Conservation (phyloP, 2,329 filamentous ascomycete species). For the Aureobasidium mangrovei region DNA sequence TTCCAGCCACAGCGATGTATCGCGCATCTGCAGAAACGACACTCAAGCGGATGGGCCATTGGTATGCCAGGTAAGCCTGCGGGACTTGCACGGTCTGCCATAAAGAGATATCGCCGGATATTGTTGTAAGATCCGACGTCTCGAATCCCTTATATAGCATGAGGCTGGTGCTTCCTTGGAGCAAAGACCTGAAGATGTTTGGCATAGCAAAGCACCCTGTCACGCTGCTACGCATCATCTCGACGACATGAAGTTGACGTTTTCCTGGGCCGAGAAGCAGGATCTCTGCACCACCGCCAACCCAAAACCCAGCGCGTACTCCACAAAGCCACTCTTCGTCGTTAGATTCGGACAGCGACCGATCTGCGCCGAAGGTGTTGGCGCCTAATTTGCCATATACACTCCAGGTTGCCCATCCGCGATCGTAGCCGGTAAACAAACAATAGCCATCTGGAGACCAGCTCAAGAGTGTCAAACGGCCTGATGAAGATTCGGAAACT, state of each 20-base stretch:
- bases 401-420: conserved; percentile 94
- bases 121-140: conserved; percentile 77
- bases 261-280: conserved; percentile 52
- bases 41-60: conserved; percentile 85
- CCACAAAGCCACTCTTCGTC: conserved; percentile 79
- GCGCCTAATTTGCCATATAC: conserved; percentile 89
- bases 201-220: conserved; percentile 85
- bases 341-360: conserved; percentile 54
- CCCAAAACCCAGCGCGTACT: conserved; percentile 70
- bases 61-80: conserved; percentile 71
- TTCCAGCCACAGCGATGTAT: conserved; percentile 93
- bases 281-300: conserved; percentile 79
- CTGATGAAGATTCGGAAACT: conserved; percentile 58
- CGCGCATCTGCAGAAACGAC: conserved; percentile 86
- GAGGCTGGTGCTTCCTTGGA: conserved; percentile 80
- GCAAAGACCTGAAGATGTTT: conserved; percentile 78
- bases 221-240: conserved; percentile 90
- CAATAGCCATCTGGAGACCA: conserved; percentile 97
- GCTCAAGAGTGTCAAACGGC: conserved; percentile 61
- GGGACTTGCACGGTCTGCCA: conserved; percentile 92
- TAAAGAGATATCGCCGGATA: conserved; percentile 84
- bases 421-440: conserved; percentile 84
- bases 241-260: conserved; percentile 39
- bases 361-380: conserved; percentile 70
- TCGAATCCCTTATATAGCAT: conserved; percentile 94